Percentiles rank a stretch among this genome's conserved stretches.
Evolutionary conservation across 164 flowering plant species (phyloP).

Genomic region (Dillenia turbinata): DNA sequence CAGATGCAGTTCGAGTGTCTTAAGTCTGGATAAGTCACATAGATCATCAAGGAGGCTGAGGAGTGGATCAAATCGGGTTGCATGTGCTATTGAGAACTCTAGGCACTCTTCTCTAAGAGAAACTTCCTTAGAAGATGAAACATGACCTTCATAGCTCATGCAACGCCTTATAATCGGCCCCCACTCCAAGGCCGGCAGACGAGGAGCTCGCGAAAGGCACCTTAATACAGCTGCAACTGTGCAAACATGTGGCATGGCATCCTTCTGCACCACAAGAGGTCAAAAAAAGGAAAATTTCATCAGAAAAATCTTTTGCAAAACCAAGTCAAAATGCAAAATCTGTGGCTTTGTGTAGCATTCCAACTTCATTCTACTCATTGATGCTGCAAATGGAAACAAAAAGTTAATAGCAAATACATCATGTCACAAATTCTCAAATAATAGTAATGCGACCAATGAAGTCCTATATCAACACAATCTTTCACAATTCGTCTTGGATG

Average conservation of each 20-base stretch:
- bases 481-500: no score
- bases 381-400: no score
- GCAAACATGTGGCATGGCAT: slow-evolving; percentile 24
- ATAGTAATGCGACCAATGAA: no score
- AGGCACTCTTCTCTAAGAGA: slow-evolving; percentile 63
- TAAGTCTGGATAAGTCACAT: slow-evolving; percentile 68
- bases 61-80: slow-evolving; percentile 57
- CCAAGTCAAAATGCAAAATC: no score
- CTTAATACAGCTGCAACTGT: slow-evolving; percentile 50
- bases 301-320: background rate
- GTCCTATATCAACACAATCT: no score
- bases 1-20: slow-evolving; percentile 62
- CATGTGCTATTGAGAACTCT: slow-evolving; percentile 66
- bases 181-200: slow-evolving; percentile 88
- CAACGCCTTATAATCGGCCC: slow-evolving; percentile 72
- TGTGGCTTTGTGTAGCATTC: no score
- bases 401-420: no score
- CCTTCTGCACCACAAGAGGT: slow-evolving; percentile 27
- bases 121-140: slow-evolving; percentile 26
- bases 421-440: no score
- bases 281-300: slow-evolving; percentile 8
- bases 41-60: slow-evolving; percentile 75
- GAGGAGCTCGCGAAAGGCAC: slow-evolving; percentile 78
- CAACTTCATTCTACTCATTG: no score
- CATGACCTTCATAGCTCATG: slow-evolving; percentile 73